Base-by-base conservation (phyloP, 192 early-diverging fungal genomes). In the Coemansia sp. region DNA sequence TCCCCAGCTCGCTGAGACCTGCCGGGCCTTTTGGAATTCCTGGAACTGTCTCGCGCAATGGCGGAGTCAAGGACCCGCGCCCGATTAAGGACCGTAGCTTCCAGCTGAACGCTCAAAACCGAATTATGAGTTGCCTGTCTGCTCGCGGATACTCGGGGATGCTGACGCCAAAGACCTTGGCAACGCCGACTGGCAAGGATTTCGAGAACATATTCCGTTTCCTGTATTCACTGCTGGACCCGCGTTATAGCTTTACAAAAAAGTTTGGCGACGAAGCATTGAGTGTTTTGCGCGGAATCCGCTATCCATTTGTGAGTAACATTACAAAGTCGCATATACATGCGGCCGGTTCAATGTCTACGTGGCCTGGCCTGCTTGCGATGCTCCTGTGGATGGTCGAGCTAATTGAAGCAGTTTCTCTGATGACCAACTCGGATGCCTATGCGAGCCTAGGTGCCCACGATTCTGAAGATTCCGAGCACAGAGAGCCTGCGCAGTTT, bases 381-480 rank as follows among this genome's bases (percentile, higher is more conserved):
- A 84, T 84, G 78, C 66, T 92, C 40, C 69, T 82, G 23, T 92
- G 91, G 91, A 76, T 92, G 70, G 85, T 91, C 2, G 88, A 90
- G 63, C 67, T 89, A 18, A 73, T 71, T 38, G 62, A 82, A 64
- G 85, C 80, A 38, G 83, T 84, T 39, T 76, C 78, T n/a, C 71
- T 80, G 57, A 68, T 85, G 69, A 82, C 76, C 37, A 62, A 61
- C 15, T 54, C 55, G 27, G 55, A 64, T 5, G 44, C 65, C 15
- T 57, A 65, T 53, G 57, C 71, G 24, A 66, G 34, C 11, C 34
- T 37, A 1, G 34, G 34, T 10, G 34, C 34, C 34, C 34, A 6
- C 34, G 34, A 37, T 6, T 37, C 34, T 37, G 34, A 51, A 23
- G 53, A 59, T 55, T 51, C 58, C 9, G 73, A 73, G 33, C 62